Conservation (phyloP, 2,329 filamentous ascomycete genomes). For the Teratosphaeria zuluensis region DNA sequence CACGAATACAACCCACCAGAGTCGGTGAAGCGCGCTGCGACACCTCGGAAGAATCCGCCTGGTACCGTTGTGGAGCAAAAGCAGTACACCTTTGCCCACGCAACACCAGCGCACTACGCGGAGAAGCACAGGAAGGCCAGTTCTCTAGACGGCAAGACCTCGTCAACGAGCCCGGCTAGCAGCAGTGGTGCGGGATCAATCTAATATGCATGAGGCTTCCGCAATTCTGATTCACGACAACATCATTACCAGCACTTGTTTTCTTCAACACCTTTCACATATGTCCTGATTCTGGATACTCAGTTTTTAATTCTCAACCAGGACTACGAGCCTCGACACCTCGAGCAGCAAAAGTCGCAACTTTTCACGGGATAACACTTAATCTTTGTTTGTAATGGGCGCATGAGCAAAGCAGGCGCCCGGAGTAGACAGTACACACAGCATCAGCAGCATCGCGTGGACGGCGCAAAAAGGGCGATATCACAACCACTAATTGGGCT, state of each 20-base stretch:
- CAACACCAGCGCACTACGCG: constrained; percentile 34
- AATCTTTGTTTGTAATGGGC: not conserved
- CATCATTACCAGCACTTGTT: not conserved
- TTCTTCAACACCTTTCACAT: not conserved
- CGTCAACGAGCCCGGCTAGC: constrained; percentile 2
- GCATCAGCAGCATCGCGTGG: not conserved
- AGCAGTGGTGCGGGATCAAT: not conserved
- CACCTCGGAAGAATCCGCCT: constrained; percentile 18
- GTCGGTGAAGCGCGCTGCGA: constrained; percentile 25
- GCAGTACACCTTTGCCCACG: constrained; percentile 40
- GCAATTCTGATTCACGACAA: not conserved
- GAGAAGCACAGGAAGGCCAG: constrained; percentile 19
- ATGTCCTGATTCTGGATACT: not conserved
- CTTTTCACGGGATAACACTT: not conserved
- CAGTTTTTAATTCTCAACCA: not conserved
- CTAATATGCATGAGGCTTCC: not conserved
- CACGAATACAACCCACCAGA: constrained; percentile 40
- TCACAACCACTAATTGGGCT: not conserved
- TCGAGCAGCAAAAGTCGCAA: not conserved
- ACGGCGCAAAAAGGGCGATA: not conserved
- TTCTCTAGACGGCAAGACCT: not conserved
- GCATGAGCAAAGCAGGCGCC: not conserved
- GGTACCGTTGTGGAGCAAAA: constrained; percentile 23
- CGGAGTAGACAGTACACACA: not conserved
- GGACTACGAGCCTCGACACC: not conserved